Base-by-base conservation (phyloP, 2,329 filamentous ascomycete species). In the Penicillium janthinellum region DNA sequence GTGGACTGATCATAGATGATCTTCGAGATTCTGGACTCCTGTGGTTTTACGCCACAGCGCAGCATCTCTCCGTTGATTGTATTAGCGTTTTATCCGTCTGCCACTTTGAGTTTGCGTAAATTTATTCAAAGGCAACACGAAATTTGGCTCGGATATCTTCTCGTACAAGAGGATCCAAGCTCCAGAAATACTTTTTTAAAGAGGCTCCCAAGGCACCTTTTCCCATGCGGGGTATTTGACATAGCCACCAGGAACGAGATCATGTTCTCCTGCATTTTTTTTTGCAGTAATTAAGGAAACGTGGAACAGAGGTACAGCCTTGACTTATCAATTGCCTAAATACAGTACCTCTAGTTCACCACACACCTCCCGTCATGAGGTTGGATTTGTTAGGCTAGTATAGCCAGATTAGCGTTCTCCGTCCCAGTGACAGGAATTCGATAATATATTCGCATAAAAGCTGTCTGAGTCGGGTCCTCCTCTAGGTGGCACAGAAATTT, bases 1-100 rank as follows among this genome's bases (percentile, higher is more conserved):
- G 63, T 65, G 45, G 61, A 53, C 56, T 65, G 55, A 60, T 67
- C 61, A 56, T 52, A 67, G 42, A 67, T 65, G 56, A 65, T 60
- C 53, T 63, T 65, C 41, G 65, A 67, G 42, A 62, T 60, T 41
- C 60, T 63, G 8, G 58, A 42, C 35, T 42, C 0, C 5, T 41
- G 20, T 61, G 60, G 59, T 57, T 28, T 14, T 47, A 60, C 37
- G 15, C 59, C 63, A 51, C 64, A 64, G 54, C 57, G 20, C 5
- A 62, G 45, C 41, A 65, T 25, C 52, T 65, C n/a, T 56, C 61
- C 64, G 28, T 53, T 59, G 17, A 54, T 49, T 51, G 17, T 61
- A 49, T 61, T 47, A 31, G 35, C 28, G 22, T 53, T 11, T 49
- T 35, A 14, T 56, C 50, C 56, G 22, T n/a, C 48, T 37, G 31